Evolutionary conservation across 2,329 filamentous ascomycete genomes (phyloP).

Genomic region (Penicillium decumbens): DNA sequence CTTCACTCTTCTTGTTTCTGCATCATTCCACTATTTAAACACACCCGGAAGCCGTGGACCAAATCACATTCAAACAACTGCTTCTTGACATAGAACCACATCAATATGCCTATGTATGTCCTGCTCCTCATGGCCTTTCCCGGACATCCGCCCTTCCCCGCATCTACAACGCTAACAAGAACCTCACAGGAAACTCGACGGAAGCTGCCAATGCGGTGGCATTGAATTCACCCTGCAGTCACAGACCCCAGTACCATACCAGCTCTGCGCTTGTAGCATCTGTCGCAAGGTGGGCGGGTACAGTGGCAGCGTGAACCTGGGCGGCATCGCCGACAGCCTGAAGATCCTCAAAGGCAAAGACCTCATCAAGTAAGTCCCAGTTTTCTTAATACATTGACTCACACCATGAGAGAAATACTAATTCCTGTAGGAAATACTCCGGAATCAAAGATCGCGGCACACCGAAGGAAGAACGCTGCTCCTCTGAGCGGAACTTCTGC

Average conservation of each 20-base stretch:
- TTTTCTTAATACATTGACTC: background rate
- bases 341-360: slow-evolving; percentile 42
- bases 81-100: background rate
- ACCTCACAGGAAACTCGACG: slow-evolving; percentile 44
- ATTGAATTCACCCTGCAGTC: slow-evolving; percentile 47
- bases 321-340: slow-evolving; percentile 42
- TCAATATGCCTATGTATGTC: slow-evolving; percentile 19
- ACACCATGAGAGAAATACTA: background rate
- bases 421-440: slow-evolving; percentile 41
- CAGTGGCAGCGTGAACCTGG: slow-evolving; percentile 45
- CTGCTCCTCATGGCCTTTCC: slow-evolving; percentile 6
- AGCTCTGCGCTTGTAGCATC: slow-evolving; percentile 49
- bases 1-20: background rate
- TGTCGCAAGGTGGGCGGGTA: slow-evolving; percentile 48
- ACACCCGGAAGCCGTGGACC: too few species aligned
- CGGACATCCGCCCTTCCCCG: background rate
- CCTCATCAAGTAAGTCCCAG: slow-evolving; percentile 40
- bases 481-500: slow-evolving; percentile 47
- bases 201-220: slow-evolving; percentile 48
- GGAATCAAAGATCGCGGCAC: slow-evolving; percentile 45
- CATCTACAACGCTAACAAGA: slow-evolving; percentile 8
- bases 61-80: background rate
- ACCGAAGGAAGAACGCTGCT: slow-evolving; percentile 35
- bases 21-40: background rate
- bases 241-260: slow-evolving; percentile 47